Evolutionary conservation across 805 yeast species (phyloP).

Genomic region (Zygotorulaspora sp.): DNA sequence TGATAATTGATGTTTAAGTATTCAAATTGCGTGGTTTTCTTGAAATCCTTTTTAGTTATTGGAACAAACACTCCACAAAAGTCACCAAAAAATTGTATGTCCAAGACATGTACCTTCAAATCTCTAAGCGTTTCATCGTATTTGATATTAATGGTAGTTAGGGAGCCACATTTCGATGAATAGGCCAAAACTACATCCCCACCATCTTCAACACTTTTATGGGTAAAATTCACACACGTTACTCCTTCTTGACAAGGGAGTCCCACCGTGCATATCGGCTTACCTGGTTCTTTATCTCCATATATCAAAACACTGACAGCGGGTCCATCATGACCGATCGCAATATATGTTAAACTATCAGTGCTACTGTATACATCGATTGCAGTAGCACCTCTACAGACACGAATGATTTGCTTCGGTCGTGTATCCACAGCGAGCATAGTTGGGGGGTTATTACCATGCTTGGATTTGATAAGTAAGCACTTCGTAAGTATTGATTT

Average conservation of each 20-base stretch:
- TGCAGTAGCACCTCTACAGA: constrained; percentile 25
- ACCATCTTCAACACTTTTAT: constrained; percentile 8
- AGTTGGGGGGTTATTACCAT: background rate
- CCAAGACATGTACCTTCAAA: constrained; percentile 9
- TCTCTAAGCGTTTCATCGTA: background rate
- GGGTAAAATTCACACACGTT: constrained; percentile 19
- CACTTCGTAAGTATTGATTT: constrained; percentile 23
- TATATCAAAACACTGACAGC: constrained; percentile 20
- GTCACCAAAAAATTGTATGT: constrained; percentile 22
- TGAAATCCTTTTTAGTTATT: constrained; percentile 18
- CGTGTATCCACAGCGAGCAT: background rate
- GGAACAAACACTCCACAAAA: constrained; percentile 19
- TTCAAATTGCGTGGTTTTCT: constrained; percentile 21
- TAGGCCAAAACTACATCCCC: constrained; percentile 17
- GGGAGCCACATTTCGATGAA: constrained; percentile 23
- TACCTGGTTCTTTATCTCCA: background rate
- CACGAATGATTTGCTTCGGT: constrained; percentile 13
- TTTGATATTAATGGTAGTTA: constrained; percentile 17
- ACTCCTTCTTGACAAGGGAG: constrained; percentile 19
- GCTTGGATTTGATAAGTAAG: background rate
- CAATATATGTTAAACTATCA: constrained; percentile 11
- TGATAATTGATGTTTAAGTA: constrained; percentile 23
- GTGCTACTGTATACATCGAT: constrained; percentile 16
- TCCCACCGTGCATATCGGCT: constrained; percentile 8
- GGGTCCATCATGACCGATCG: constrained; percentile 24